Conservation (phyloP, 2,329 filamentous ascomycete species). For the Curvularia spicifera region DNA sequence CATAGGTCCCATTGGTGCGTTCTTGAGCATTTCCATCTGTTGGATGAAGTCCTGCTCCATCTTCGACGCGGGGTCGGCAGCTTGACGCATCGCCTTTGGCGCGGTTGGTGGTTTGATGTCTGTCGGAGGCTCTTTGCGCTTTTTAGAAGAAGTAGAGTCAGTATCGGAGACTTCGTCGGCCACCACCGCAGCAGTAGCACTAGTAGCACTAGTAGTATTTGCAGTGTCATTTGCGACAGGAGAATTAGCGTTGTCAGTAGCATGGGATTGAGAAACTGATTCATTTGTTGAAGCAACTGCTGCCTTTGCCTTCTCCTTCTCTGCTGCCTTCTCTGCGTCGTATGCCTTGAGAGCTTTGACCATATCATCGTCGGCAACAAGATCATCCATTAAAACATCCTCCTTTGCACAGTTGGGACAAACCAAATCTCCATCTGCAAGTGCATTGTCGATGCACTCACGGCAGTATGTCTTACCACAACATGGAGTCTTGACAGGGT, state of each 20-base stretch:
- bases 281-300: constrained; percentile 33
- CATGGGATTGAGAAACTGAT: constrained; percentile 23
- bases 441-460: constrained; percentile 98
- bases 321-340: constrained; percentile 58
- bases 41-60: constrained; percentile 52
- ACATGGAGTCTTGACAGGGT: constrained; percentile 98
- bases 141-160: constrained; percentile 63
- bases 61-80: constrained; percentile 60
- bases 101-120: constrained; percentile 57
- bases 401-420: constrained; percentile 92
- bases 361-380: constrained; percentile 75
- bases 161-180: constrained; percentile 46
- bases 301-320: constrained; percentile 48
- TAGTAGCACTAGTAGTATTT: constrained; percentile 35
- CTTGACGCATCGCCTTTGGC: constrained; percentile 56
- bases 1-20: constrained; percentile 48
- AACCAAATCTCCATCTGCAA: constrained; percentile 97
- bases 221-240: constrained; percentile 34
- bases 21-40: constrained; percentile 54
- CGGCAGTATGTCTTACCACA: constrained; percentile 98
- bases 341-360: constrained; percentile 80
- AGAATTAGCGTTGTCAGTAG: constrained; percentile 20
- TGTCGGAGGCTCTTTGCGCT: constrained; percentile 79
- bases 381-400: constrained; percentile 90
- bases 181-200: constrained; percentile 42